Evolutionary conservation across 164 flowering plant species (phyloP).

Genomic region (Saururus chinensis): DNA sequence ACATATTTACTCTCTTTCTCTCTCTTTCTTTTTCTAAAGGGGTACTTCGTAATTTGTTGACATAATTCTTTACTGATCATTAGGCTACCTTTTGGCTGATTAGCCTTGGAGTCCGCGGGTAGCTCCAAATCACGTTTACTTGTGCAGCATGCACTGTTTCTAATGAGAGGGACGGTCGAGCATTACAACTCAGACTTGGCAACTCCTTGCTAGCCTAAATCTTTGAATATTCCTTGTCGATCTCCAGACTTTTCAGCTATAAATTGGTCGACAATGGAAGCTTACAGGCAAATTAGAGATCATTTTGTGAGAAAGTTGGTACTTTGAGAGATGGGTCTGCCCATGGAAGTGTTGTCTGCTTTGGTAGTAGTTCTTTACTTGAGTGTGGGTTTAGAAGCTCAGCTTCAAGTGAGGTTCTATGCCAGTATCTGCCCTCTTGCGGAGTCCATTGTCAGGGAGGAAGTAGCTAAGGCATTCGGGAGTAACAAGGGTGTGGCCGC

Average conservation of each 20-base stretch:
- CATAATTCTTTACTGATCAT: background rate
- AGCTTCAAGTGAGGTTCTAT: slow-evolving; percentile 8
- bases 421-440: slow-evolving; percentile 4
- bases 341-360: background rate
- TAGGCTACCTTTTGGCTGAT: no score
- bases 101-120: background rate
- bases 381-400: background rate
- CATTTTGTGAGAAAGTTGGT: background rate
- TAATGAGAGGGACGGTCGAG: background rate
- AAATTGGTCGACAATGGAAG: background rate
- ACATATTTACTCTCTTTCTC: no score
- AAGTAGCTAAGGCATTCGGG: slow-evolving; percentile 1
- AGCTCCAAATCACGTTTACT: background rate
- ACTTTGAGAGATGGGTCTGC: background rate
- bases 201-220: background rate
- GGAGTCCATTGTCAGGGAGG: slow-evolving; percentile 2
- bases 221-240: no score
- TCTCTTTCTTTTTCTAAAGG: no score
- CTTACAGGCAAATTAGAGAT: background rate
- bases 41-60: no score
- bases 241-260: background rate
- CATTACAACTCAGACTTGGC: background rate
- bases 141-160: background rate
- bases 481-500: slow-evolving; percentile 4
- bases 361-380: background rate